Evolutionary conservation across 345 rosid species (phyloP).

Genomic region (Pugionium cornutum): DNA sequence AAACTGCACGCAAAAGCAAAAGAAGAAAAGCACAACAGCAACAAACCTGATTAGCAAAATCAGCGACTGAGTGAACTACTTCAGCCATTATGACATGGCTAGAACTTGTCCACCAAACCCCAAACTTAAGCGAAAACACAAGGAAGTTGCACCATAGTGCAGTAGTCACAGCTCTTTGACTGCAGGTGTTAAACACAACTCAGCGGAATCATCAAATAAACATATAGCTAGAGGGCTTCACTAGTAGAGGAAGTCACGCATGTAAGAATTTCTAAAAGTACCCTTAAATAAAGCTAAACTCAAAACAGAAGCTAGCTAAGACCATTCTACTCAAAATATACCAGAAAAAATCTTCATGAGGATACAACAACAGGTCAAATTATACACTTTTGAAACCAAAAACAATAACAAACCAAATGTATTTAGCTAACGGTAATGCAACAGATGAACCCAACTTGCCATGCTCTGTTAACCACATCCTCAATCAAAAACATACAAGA

Average conservation of each 20-base stretch:
- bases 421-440: not conserved
- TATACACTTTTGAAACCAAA: not conserved
- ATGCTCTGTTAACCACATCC: constrained; percentile 3
- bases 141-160: constrained; percentile 98
- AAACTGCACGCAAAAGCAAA: constrained; percentile 12
- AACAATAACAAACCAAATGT: not conserved
- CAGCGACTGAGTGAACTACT: constrained; percentile 90
- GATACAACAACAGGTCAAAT: not conserved
- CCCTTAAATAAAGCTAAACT: constrained; percentile 25
- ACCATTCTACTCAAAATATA: not conserved
- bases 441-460: not conserved
- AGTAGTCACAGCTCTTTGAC: constrained; percentile 96
- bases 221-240: constrained; percentile 4
- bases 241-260: not conserved
- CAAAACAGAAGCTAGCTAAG: constrained; percentile 9
- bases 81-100: constrained; percentile 99
- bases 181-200: constrained; percentile 41
- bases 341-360: constrained; percentile 1
- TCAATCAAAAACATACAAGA: constrained; percentile 1
- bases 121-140: constrained; percentile 91
- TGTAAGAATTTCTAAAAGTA: not conserved
- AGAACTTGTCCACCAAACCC: constrained; percentile 85
- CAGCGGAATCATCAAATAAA: constrained; percentile 18
- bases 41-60: constrained; percentile 94
- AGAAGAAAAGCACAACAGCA: not conserved